Conservation (phyloP, 2,329 filamentous ascomycete genomes). For the Fusarium anthophilum region DNA sequence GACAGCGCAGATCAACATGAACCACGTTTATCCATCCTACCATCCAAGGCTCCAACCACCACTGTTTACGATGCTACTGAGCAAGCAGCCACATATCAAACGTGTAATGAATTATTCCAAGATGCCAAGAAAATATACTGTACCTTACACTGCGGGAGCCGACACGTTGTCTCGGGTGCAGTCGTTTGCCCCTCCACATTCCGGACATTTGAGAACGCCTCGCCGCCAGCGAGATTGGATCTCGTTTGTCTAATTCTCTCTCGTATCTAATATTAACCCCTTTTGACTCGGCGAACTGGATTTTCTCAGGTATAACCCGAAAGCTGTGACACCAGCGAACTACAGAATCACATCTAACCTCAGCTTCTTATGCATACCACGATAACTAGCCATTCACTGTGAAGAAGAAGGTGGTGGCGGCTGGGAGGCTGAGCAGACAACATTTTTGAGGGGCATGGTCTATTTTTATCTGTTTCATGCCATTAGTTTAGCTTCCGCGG, state of each 20-base stretch:
- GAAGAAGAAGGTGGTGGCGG: constrained; percentile 1
- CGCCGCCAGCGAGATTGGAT: constrained; percentile 22
- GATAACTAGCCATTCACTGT: constrained; percentile 4
- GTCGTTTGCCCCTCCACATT: constrained; percentile 7
- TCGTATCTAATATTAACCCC: not conserved
- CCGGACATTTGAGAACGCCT: constrained; percentile 7
- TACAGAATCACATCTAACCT: constrained; percentile 12
- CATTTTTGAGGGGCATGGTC: not conserved
- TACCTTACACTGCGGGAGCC: constrained; percentile 2
- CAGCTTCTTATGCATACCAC: not conserved
- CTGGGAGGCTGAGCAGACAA: constrained; percentile 31
- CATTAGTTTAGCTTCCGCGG: not conserved
- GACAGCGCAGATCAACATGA: constrained; percentile 13
- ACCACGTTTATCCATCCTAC: not conserved
- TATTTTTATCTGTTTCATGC: constrained; percentile 36
- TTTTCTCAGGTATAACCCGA: not conserved
- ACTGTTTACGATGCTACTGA: not conserved
- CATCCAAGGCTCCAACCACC: constrained; percentile 1
- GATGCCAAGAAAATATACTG: constrained; percentile 2
- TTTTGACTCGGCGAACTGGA: not conserved
- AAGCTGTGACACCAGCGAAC: not conserved
- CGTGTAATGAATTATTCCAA: not conserved
- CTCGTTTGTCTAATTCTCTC: constrained; percentile 8
- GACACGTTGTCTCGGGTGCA: not conserved
- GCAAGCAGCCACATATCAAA: not conserved